phyloP scores from a whole-genome alignment of 2,329 filamentous ascomycete genomes.

The Coccinonectria pachysandricola region DNA sequence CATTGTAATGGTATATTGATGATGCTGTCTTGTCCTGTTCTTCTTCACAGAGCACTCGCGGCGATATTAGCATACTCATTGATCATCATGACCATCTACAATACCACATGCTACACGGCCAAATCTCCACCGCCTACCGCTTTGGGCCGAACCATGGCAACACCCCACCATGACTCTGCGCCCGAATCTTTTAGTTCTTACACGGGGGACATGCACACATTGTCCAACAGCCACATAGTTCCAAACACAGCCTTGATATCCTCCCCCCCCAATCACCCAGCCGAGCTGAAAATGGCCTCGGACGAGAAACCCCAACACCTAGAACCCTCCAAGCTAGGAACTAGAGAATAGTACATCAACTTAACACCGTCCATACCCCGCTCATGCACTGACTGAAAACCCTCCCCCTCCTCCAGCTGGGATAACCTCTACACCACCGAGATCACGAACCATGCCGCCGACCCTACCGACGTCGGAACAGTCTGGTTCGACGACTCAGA shows the following conservation, averaged over 20 bases:
- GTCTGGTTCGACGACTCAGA: conserved; percentile 94
- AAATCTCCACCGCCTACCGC: conserved; percentile 19
- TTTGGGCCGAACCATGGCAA: conserved; percentile 2
- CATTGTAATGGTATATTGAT: too few relatives aligned
- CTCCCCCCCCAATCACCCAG: conserved; percentile 3
- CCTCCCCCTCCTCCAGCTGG: conserved; percentile 44
- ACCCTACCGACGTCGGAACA: conserved; percentile 73
- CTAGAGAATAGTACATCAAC: conserved; percentile 71
- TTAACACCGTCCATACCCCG: conserved; percentile 1
- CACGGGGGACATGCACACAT: too few relatives aligned
- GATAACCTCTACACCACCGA: conserved; percentile 63
- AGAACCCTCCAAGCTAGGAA: conserved; percentile 70
- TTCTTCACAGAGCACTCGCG: too few relatives aligned
- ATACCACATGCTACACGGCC: too few relatives aligned
- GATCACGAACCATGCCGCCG: conserved; percentile 57
- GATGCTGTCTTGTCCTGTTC: too few relatives aligned
- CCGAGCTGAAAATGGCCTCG: conserved; percentile 13
- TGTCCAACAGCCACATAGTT: conserved; percentile 13
- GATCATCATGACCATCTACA: too few relatives aligned
- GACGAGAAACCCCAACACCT: conserved; percentile 50
- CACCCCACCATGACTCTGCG: background rate
- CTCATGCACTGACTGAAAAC: conserved; percentile 6
- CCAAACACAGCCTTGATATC: conserved; percentile 4
- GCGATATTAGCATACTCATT: too few relatives aligned
- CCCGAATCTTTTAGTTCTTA: too few relatives aligned